Base-by-base conservation (phyloP, 495 filamentous ascomycete species). In the Diplogelasinospora grovesii region DNA sequence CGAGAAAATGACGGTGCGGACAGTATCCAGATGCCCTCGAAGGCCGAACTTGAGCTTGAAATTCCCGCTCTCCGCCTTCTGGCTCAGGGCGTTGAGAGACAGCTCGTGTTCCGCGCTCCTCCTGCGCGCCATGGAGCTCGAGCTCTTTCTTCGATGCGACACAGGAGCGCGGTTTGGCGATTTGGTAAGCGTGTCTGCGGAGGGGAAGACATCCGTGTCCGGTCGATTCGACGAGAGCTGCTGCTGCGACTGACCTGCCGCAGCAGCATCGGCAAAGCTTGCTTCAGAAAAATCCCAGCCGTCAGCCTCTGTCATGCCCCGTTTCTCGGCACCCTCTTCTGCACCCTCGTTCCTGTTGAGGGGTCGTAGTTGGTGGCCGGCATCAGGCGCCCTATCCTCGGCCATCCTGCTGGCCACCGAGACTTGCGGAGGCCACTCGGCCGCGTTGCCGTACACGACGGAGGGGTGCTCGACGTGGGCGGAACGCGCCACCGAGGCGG, bases 41-140 rank as follows among this genome's bases (percentile, higher is more conserved):
- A 98, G 68, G 3, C 86, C 92, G 60, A 95, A 97, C 39, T 86
- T 78, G 39, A 96, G 85, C 59, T 94, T 94, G 68, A 98, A 98
- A 38, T 68, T 81, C 0, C 75, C 65, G 33, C 74, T 74, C 37
- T 87, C 84, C 4, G 72, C 66, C 51, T 72, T 76, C 14, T 72
- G 60, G 4, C 60, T 37, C 33, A 57, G 39, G 9, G 64, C 48
- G 30, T 69, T 66, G 26, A 76, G 58, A 2, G 69, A 71, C 6
- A 76, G 53, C 25, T 77, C 73, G 28, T 73, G 69, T 5, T 75
- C 74, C 5, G 64, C 52, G 41, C 77, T 75, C 44, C 83, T 70
- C 41, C 85, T 67, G 2, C 65, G 65, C 23, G 59, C 55, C 57
- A 65, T 63, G 1, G 76, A 72, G 36, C 80, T 79, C 3, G 87